Percentiles rank a stretch among this genome's conserved stretches.
Evolutionary conservation across 2,329 filamentous ascomycete species (phyloP).

Genomic region (Neophaeococcomyces aloes): DNA sequence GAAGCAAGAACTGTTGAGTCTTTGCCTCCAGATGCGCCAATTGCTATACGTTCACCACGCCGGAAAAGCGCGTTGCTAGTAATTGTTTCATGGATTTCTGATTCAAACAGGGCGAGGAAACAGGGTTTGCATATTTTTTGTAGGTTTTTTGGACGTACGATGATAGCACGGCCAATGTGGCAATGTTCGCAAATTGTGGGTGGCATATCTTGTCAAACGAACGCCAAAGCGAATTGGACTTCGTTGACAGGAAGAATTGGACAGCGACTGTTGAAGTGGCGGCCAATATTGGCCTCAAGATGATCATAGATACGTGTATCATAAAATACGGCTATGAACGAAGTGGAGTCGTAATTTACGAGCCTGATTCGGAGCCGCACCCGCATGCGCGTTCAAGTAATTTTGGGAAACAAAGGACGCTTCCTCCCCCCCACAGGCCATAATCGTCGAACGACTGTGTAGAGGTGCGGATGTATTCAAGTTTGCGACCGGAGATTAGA

Average conservation of each 20-base stretch:
- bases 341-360: background rate
- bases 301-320: background rate
- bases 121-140: constrained; percentile 85
- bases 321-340: background rate
- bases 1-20: constrained; percentile 94
- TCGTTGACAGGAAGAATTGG: too few species aligned
- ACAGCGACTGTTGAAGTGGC: too few species aligned
- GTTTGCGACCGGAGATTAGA: constrained; percentile 18
- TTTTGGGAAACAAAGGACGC: background rate
- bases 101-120: constrained; percentile 79
- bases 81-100: constrained; percentile 90
- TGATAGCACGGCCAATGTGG: constrained; percentile 65
- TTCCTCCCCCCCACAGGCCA: background rate
- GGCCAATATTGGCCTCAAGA: too few species aligned
- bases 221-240: too few species aligned
- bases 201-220: constrained; percentile 59
- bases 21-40: constrained; percentile 93
- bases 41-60: constrained; percentile 76
- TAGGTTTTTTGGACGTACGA: constrained; percentile 89
- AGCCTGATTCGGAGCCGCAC: background rate
- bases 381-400: background rate
- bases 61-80: constrained; percentile 68
- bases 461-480: constrained; percentile 17
- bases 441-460: background rate
- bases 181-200: constrained; percentile 68